These are phyloP conservation scores for Yamadazyma takamatsuzukensis DNA, from an alignment of 805 yeast species.

Conservation along the genomic window DNA sequence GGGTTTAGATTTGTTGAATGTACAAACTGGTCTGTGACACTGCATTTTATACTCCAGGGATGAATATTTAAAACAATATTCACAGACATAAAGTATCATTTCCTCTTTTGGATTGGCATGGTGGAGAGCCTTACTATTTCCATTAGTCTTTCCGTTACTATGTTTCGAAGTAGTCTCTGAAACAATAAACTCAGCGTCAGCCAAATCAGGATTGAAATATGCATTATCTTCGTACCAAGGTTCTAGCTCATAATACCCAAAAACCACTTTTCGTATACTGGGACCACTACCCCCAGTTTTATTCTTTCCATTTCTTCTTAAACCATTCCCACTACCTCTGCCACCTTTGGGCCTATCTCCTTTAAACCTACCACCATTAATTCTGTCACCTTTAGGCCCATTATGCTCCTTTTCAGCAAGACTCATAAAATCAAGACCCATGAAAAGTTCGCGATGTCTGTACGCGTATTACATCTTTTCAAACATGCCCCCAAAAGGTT, in stretches of 20 bases:
- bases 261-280: constrained; percentile 61
- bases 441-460: too few relatives aligned
- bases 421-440: too few relatives aligned
- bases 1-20: constrained; percentile 26
- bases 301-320: background rate
- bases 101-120: background rate
- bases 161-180: too few relatives aligned
- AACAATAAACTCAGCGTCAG: background rate
- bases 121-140: too few relatives aligned
- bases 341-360: too few relatives aligned
- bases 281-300: constrained; percentile 25
- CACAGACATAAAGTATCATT: constrained; percentile 62
- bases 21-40: constrained; percentile 49
- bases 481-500: constrained; percentile 85
- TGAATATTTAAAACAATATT: constrained; percentile 80
- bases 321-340: background rate
- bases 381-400: too few relatives aligned
- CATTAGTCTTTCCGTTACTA: background rate
- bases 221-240: constrained; percentile 92
- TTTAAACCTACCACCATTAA: too few relatives aligned
- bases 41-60: constrained; percentile 41
- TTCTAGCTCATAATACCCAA: constrained; percentile 65
- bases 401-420: too few relatives aligned
- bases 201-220: constrained; percentile 42
- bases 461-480: constrained; percentile 1